Evolutionary conservation across 805 yeast genomes (phyloP).

Genomic region (Wickerhamomyces bovis): DNA sequence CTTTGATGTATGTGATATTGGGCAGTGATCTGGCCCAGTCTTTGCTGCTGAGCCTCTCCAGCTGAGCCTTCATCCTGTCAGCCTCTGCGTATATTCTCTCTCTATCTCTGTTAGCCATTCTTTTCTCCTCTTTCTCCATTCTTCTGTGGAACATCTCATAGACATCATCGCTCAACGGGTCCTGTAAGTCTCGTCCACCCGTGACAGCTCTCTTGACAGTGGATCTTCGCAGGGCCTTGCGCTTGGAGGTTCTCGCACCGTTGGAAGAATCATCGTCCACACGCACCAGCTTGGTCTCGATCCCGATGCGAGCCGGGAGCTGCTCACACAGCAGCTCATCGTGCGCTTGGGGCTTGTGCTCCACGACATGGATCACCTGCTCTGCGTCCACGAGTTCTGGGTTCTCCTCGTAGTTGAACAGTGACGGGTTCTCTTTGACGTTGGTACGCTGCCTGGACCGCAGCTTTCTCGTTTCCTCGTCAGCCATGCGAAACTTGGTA

Average conservation of each 20-base stretch:
- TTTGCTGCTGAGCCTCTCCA: slow-evolving; percentile 35
- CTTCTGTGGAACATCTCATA: slow-evolving; percentile 45
- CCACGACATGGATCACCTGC: slow-evolving; percentile 6
- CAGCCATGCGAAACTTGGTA: background rate
- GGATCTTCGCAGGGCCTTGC: slow-evolving; percentile 10
- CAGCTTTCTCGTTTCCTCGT: slow-evolving; percentile 7
- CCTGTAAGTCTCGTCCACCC: slow-evolving; percentile 15
- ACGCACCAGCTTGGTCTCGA: slow-evolving; percentile 4
- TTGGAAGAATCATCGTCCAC: background rate
- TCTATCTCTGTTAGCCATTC: slow-evolving; percentile 48
- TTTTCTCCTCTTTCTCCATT: slow-evolving; percentile 61
- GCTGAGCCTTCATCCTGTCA: slow-evolving; percentile 38
- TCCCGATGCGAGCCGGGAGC: background rate
- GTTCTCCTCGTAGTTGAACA: slow-evolving; percentile 24
- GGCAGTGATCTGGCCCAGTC: slow-evolving; percentile 44
- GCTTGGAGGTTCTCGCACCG: slow-evolving; percentile 1
- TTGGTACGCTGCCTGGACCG: slow-evolving; percentile 16
- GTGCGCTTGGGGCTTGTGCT: slow-evolving; percentile 1
- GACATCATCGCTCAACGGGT: slow-evolving; percentile 40
- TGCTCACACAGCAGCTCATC: slow-evolving; percentile 2
- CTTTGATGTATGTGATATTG: slow-evolving; percentile 42
- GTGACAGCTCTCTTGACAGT: slow-evolving; percentile 7
- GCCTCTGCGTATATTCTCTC: slow-evolving; percentile 47
- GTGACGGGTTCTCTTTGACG: slow-evolving; percentile 13
- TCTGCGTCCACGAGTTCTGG: slow-evolving; percentile 13